phyloP scores from a whole-genome alignment of 768 basidiomycete species.

The Suillus subluteus region DNA sequence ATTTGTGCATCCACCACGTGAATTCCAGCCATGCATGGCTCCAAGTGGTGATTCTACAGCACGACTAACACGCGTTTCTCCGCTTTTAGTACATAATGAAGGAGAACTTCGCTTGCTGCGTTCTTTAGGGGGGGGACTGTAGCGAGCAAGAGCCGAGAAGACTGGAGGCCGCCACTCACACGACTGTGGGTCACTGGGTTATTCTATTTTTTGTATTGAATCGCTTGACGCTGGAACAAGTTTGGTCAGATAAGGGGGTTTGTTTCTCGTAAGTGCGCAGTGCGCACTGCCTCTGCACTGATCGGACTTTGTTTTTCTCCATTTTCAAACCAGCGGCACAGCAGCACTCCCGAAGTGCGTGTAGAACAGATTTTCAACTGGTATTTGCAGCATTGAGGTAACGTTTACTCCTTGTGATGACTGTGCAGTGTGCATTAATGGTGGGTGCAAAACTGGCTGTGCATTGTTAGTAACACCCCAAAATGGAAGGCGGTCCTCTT shows the following conservation, averaged over 20 bases:
- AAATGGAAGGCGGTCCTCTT: slow-evolving; percentile 14
- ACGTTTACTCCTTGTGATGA: neutral
- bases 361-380: neutral
- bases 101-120: neutral
- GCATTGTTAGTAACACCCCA: slow-evolving; percentile 10
- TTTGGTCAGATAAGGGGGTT: neutral
- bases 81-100: neutral
- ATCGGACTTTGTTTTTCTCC: neutral
- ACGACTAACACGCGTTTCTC: neutral
- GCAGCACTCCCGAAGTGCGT: neutral
- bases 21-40: slow-evolving; percentile 31
- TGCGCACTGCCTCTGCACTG: neutral
- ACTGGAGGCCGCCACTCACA: neutral
- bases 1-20: slow-evolving; percentile 13
- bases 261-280: neutral
- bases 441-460: slow-evolving; percentile 2
- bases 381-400: neutral
- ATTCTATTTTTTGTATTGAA: neutral
- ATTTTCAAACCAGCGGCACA: neutral
- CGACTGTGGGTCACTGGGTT: neutral
- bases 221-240: neutral
- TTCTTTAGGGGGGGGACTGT: neutral
- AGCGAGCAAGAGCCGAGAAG: neutral
- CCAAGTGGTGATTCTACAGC: slow-evolving; percentile 25
- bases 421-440: neutral